Evolutionary conservation across 805 yeast species (phyloP), one percentile per base, ranked within the genome.

Genomic region (Candida pseudofarinosa): DNA sequence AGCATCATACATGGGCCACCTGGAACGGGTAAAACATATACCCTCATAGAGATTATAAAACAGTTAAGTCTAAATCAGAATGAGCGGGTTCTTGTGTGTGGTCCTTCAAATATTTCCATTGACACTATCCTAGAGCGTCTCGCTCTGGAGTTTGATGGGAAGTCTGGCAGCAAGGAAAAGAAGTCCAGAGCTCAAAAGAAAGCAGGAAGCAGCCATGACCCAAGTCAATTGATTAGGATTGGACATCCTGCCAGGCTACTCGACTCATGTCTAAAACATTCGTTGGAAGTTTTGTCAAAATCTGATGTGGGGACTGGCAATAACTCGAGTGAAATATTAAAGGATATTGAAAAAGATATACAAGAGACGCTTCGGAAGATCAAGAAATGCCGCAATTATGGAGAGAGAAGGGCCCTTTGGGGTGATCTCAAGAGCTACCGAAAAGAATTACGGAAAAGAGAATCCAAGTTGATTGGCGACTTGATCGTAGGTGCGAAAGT

Each of bases 211-310:
- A 26, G 4, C 3, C 17, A 15, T 15, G 49, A 52, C 19, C 56
- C 62, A 1, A 62, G 58, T 14, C 58, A 77, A 43, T 62, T 93
- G n/a, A 69, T 91, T 8, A 73, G 99, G 54, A 75, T 91, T 31
- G 99, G 98, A 0, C 97, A 93, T 60, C 98, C 98, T 0, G 96
- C 97, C 1, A 75, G 97, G 43, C 69, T 91, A 12, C 59, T 88
- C 14, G 75, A 76, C 0, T 54, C 73, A 0, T 83, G 81, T 42
- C 61, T 82, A 28, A 69, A 76, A 17, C 95, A 88, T 58, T 87
- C 96, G 0, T 62, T 90, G 18, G 97, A 90, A 51, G 65, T 85
- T 15, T 67, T 87, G 1, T 75, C 87, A 6, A 81, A 79, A 48
- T 69, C 60, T 1, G 73, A 78, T 19, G 80, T 78, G 42, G 72